Base-by-base conservation (phyloP, 2,329 filamentous ascomycete genomes). In the Graphilbum sp. region DNA sequence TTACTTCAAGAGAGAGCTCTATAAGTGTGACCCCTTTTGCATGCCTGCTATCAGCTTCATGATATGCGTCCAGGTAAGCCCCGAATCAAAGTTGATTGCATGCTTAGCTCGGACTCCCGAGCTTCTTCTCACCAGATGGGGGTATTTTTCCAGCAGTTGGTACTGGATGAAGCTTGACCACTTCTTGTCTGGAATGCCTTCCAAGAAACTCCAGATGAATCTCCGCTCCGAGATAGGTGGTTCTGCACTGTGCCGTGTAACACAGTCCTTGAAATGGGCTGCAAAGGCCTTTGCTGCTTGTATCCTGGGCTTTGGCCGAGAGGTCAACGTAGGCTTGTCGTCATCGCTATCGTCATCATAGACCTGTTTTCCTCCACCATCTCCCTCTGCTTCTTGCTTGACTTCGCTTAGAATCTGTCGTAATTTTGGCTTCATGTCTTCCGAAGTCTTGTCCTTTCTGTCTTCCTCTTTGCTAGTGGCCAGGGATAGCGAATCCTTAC, bases 141-240 rank as follows among this genome's bases (percentile, higher is more conserved):
- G 46, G 11, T 43, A 39, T 2, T 23, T 32, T 7, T 42, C 35
- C 2, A 46, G 27, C 11, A 48, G 30, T 25, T 36, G 36, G 17
- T 35, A 30, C 19, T 48, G 43, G 10, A 48, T 32, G n/a, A 37
- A 45, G 5, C 12, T 9, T 4, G 37, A 27, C 46, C 45, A 48
- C 0, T 24, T 21, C 5, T 33, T 9, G n/a, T 48, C 46, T 2
- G 34, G 27, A 8, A 48, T 48, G 4, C 35, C 42, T 11, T 46
- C 45, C 1, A 48, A 18, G 20, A 46, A 48, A 4, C 29, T 39
- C 43, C 43, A 45, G 11, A 48, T 43, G 16, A 45, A 48, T 13
- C 41, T 37, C 5, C 42, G 36, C 34, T 48, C 46, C 7, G 46
- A 48, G 12, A 42, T 38, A 10, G 43, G 46, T n/a, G 36, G 36